phyloP scores from a whole-genome alignment of 1,139 yeast species.

The Hansenula lynferdii region DNA sequence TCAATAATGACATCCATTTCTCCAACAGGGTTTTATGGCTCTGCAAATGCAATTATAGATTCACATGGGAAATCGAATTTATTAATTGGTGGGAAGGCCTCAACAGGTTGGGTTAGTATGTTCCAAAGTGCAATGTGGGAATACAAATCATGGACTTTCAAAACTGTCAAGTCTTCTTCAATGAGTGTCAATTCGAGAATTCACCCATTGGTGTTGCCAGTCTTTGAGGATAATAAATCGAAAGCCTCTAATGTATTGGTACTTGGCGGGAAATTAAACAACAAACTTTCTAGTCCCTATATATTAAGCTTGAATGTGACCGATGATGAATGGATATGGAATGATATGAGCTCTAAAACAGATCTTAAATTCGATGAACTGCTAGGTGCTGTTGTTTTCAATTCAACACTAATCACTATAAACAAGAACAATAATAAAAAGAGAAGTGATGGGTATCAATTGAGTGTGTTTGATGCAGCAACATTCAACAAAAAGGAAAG shows the following conservation, averaged over 20 bases:
- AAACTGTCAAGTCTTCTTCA: constrained; percentile 26
- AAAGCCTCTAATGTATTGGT: constrained; percentile 23
- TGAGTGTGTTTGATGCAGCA: constrained; percentile 26
- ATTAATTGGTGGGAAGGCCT: constrained; percentile 51
- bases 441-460: constrained; percentile 16
- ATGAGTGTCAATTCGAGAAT: constrained; percentile 41
- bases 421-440: constrained; percentile 9
- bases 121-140: constrained; percentile 59
- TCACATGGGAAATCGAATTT: constrained; percentile 31
- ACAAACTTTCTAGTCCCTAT: constrained; percentile 35
- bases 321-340: constrained; percentile 40
- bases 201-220: constrained; percentile 42
- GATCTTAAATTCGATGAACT: constrained; percentile 21
- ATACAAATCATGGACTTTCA: constrained; percentile 54
- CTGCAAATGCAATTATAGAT: constrained; percentile 28
- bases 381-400: constrained; percentile 35
- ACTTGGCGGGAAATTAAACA: constrained; percentile 36
- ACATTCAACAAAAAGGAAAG: constrained; percentile 19
- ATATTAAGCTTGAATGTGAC: constrained; percentile 33
- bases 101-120: constrained; percentile 55
- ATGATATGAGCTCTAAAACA: constrained; percentile 12
- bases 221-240: constrained; percentile 21
- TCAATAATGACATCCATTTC: constrained; percentile 38
- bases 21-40: constrained; percentile 47
- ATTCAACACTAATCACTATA: constrained; percentile 33